These are phyloP conservation scores for Arthroderma sp. DNA, from an alignment of 2,329 filamentous ascomycete species.

Conservation along the genomic window DNA sequence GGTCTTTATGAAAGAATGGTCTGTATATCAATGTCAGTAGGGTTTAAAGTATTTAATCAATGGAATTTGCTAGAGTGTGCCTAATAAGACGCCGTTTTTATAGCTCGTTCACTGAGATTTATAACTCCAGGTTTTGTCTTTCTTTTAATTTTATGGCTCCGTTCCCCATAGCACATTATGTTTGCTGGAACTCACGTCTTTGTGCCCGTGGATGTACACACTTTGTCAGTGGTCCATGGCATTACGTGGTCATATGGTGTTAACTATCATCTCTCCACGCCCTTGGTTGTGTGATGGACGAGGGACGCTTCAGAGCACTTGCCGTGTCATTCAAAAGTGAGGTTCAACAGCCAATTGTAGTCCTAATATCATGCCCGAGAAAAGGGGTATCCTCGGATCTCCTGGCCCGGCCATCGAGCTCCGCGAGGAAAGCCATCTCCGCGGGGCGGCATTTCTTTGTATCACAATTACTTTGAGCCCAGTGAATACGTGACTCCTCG, in stretches of 20 bases:
- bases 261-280: conserved; percentile 14
- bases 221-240: conserved; percentile 6
- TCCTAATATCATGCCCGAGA: background rate
- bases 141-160: no score
- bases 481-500: background rate
- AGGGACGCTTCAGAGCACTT: background rate
- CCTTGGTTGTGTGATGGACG: background rate
- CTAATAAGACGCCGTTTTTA: no score
- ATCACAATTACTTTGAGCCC: background rate
- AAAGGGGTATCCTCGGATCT: background rate
- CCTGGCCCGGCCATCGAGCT: background rate
- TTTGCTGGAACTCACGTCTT: no score
- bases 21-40: no score
- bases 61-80: no score
- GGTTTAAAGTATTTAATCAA: no score
- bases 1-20: no score
- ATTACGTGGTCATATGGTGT: conserved; percentile 16
- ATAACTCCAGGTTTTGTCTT: no score
- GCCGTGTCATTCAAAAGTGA: background rate
- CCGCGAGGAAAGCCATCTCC: background rate
- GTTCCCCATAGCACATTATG: no score
- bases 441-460: background rate
- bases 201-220: no score
- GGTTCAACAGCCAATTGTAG: background rate
- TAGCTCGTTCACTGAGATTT: no score